Base-by-base conservation (phyloP, 257 asterid species). In the Solanum peruvianum region DNA sequence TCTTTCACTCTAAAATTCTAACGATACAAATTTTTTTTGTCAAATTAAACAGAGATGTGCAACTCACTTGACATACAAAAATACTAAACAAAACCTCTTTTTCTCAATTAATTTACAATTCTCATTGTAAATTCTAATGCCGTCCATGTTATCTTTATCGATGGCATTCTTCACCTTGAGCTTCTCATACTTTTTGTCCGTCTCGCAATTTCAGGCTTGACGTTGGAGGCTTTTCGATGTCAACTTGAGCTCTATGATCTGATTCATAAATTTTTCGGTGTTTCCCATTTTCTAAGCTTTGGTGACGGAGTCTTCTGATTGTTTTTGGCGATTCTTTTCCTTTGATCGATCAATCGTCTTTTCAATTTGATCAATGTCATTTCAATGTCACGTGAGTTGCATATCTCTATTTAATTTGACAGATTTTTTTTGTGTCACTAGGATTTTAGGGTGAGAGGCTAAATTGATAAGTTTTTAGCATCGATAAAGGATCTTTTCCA, bases 171-270 rank as follows among this genome's bases (percentile, higher is more conserved):
- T 27, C 27, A 27, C 27, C 27, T 27, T 27, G 86, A 97, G 87
- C 86, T 97, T 97, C 92, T 96, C 99, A 16, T 98, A 1, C 52
- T 97, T 97, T 82, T 96, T 98, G 85, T 96, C 99, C 90, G 95
- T 97, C 86, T 94, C 99, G 91, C 99, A 97, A 91, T 96, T 97
- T 7, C 94, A 7, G 35, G 99, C 93, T 89, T 95, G 97, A 23
- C 99, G 94, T 90, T 96, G 99, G 44, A 97, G 97, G 77, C 91
- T 91, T 72, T 94, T 96, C 2, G 99, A 92, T 62, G 99, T 96
- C 93, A 95, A 93, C 87, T 97, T 97, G 83, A 97, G 94, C 27
- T 97, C 99, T 96, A 97, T 94, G 90, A 96, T 97, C 91, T 97
- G 98, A 66, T 94, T 91, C 98, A 96, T 91, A 90, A 96, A 86